Evolutionary conservation across 495 filamentous ascomycete genomes (phyloP), one percentile per base, ranked within the genome.

Genomic region (Pyrenula aspistea): DNA sequence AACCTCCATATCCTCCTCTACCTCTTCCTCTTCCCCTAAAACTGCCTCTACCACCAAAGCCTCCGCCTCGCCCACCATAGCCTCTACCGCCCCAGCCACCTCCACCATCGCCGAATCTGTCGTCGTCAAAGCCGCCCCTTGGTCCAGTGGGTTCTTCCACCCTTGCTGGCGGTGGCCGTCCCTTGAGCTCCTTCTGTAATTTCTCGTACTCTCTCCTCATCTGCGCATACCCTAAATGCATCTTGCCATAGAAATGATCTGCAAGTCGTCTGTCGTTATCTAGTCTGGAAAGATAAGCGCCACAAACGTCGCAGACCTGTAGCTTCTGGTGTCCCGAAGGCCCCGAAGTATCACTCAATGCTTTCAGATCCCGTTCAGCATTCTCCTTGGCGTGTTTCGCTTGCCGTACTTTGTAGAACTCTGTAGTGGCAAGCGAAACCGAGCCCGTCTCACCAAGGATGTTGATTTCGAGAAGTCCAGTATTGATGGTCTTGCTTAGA

Each of bases 221-320:
- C 73, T 95, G 88, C 31, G 93, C 92, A 67, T 96, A 98, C 0
- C 93, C 93, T 65, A 98, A 75, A 65, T 98, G 93, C 94, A 98
- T 97, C 76, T 98, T 98, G 25, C 93, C 93, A 68, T 95, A 97
- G 70, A 98, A 98, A 65, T 98, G 93, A 68, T 98, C 93, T 24
- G 93, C 93, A 68, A 98, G 65, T 24, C 93, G 76, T 20, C 93
- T 80, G 65, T 98, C 93, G 64, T 98, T 98, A 66, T 98, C 93
- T 22, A 98, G 80, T 20, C 93, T 71, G 55, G 81, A 86, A 55
- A 98, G 77, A 66, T 98, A 98, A 2, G 93, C 93, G 53, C 86
- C 92, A 71, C 93, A 98, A 1, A 97, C 94, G 69, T 98, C 93
- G 78, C 93, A 98, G 20, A 98, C 93, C 70, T 97, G 94, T 54